phyloP scores from a whole-genome alignment of 2,329 filamentous ascomycete genomes.

The Hypoxylon sp. region DNA sequence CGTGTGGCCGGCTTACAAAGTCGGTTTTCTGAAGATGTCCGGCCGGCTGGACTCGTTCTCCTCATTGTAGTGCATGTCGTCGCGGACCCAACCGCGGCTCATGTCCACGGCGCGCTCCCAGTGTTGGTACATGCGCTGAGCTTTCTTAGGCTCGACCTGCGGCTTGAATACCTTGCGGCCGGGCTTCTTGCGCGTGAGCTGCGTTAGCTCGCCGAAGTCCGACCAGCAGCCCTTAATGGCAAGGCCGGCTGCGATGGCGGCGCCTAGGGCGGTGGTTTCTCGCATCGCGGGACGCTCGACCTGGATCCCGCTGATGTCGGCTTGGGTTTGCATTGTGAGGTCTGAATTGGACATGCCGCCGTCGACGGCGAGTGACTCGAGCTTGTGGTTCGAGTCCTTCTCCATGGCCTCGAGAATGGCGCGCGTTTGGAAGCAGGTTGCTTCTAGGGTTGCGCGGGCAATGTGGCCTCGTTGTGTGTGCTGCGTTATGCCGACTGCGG shows the following conservation, averaged over 20 bases:
- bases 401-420: constrained; percentile 95
- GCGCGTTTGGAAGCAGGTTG: constrained; percentile 92
- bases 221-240: constrained; percentile 82
- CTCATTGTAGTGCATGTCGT: constrained; percentile 28
- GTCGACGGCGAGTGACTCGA: constrained; percentile 84
- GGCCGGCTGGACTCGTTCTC: constrained; percentile 28
- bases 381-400: constrained; percentile 82
- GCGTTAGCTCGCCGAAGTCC: constrained; percentile 78
- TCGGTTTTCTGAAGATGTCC: constrained; percentile 41
- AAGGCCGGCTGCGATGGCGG: constrained; percentile 90
- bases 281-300: constrained; percentile 90
- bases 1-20: constrained; percentile 22
- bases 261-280: constrained; percentile 90
- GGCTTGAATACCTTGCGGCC: constrained; percentile 80
- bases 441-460: constrained; percentile 89
- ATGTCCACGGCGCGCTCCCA: constrained; percentile 73
- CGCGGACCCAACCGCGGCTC: constrained; percentile 67
- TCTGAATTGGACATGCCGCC: constrained; percentile 92
- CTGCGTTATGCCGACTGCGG: constrained; percentile 81
- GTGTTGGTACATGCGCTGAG: constrained; percentile 63
- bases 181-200: constrained; percentile 75
- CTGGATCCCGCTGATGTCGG: constrained; percentile 85
- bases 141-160: constrained; percentile 64
- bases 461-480: constrained; percentile 90
- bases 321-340: constrained; percentile 92